Evolutionary conservation across 2,329 filamentous ascomycete species (phyloP).

Genomic region (Colletotrichum tofieldiae): DNA sequence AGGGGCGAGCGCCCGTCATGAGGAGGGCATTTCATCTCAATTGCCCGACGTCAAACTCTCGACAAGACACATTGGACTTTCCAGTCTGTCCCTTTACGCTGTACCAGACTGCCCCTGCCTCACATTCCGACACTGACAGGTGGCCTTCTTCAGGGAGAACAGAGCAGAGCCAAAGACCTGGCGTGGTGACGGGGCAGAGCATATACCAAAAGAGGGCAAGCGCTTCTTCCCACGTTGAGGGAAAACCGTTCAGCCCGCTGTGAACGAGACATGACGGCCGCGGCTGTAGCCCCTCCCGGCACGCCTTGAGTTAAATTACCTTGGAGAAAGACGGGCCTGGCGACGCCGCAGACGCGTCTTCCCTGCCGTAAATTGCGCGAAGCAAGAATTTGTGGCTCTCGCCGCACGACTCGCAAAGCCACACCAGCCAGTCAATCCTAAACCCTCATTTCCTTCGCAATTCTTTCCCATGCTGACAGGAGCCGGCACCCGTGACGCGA

Average conservation of each 20-base stretch:
- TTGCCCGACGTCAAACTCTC: constrained; percentile 29
- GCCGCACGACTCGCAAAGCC: constrained; percentile 37
- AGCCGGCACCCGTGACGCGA: constrained; percentile 15
- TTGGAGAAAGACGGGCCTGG: constrained; percentile 26
- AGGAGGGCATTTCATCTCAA: constrained; percentile 31
- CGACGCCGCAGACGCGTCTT: constrained; percentile 37
- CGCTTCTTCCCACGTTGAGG: neutral
- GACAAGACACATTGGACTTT: constrained; percentile 14
- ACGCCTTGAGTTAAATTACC: constrained; percentile 35
- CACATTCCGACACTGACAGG: constrained; percentile 26
- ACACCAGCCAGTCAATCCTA: constrained; percentile 37
- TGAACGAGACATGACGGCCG: constrained; percentile 28
- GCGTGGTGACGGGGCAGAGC: neutral
- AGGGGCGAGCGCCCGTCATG: constrained; percentile 9
- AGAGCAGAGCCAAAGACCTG: neutral
- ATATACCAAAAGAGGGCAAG: constrained; percentile 17
- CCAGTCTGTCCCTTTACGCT: neutral
- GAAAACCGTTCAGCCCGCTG: constrained; percentile 15
- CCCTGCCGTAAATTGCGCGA: constrained; percentile 25
- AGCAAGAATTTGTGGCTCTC: constrained; percentile 39
- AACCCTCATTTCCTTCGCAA: constrained; percentile 40
- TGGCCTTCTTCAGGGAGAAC: constrained; percentile 13
- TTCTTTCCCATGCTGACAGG: constrained; percentile 32
- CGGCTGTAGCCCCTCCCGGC: constrained; percentile 30
- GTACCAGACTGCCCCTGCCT: constrained; percentile 14